These are phyloP conservation scores for Sphagnum tenellum DNA, from an alignment of 225 moss, liverwort and hornwort genomes.

Conservation along the genomic window DNA sequence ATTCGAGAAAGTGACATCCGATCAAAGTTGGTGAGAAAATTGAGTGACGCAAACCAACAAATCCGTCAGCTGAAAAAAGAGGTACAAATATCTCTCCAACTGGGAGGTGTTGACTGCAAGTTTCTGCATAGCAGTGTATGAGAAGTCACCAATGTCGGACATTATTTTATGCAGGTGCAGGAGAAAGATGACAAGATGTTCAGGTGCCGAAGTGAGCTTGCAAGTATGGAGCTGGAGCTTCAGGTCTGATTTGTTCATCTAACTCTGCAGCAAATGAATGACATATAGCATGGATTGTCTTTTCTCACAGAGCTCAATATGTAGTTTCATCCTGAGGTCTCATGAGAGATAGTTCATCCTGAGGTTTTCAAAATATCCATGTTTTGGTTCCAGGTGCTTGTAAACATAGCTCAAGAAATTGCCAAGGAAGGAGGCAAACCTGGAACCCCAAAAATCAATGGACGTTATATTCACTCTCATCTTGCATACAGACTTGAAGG, in stretches of 20 bases:
- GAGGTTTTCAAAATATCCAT: not conserved
- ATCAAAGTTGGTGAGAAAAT: slow-evolving; percentile 23
- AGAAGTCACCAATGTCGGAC: not conserved
- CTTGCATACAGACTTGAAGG: slow-evolving; percentile 31
- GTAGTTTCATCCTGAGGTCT: too few species aligned
- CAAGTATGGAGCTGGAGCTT: slow-evolving; percentile 24
- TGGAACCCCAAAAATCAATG: slow-evolving; percentile 36
- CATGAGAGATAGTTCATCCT: not conserved
- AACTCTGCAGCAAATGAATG: not conserved
- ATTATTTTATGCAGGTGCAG: slow-evolving; percentile 8
- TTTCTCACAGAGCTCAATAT: too few species aligned
- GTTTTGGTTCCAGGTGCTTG: slow-evolving; percentile 13
- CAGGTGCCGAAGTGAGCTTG: slow-evolving; percentile 15
- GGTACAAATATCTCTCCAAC: slow-evolving; percentile 7
- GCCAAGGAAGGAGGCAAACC: slow-evolving; percentile 25
- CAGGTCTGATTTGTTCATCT: slow-evolving; percentile 11
- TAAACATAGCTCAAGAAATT: slow-evolving; percentile 30
- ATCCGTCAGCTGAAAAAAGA: slow-evolving; percentile 25
- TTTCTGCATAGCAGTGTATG: not conserved
- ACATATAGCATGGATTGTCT: too few species aligned
- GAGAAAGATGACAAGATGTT: slow-evolving; percentile 14
- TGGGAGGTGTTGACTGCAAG: not conserved
- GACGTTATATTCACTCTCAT: slow-evolving; percentile 42
- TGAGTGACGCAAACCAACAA: slow-evolving; percentile 34
- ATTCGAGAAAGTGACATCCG: slow-evolving; percentile 23